Evolutionary conservation across 2,329 filamentous ascomycete species (phyloP), one percentile per base, ranked within the genome.

Genomic region (Botrytis paeoniae): DNA sequence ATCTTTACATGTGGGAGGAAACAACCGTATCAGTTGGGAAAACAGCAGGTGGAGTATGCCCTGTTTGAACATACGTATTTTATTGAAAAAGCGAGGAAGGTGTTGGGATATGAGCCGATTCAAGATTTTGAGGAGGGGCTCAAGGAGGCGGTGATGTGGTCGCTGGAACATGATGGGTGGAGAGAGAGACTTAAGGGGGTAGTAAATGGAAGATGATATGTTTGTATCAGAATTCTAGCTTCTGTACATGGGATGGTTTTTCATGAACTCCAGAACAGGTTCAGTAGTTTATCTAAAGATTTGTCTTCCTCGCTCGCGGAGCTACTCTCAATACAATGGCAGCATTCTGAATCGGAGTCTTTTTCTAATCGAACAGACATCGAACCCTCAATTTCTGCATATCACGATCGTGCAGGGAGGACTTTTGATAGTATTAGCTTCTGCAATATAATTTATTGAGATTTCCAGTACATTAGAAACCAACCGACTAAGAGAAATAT

Each of bases 21-120:
- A 39, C 20, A 57, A 12, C 68, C 68, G 25, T 61, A 70, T 18
- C 68, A 61, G 22, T 35, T 60, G 54, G 54, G 57, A 10, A 70
- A 45, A 32, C 57, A 70, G 68, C 68, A 70, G 22, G 54, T 61
- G 29, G 68, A 70, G 25, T 70, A 70, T 70, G 68, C 54, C 1
- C 29, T 70, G 12, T 70, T 70, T n/a, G 57, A 70, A 20, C 39
- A 70, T 61, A 61, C 54, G 20, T 70, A 48, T 39, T 29, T 57
- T 35, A 70, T 61, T 14, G 39, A 70, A 4, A 70, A 61, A 29
- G 10, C 68, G 41, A 70, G 39, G 4, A 43, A 39, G 39, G 39
- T 70, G 32, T 41, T 70, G 32, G 39, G n/a, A 10, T 70, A 43
- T 61, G 68, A 37, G 6, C 68, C 57, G 35, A 39, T 18, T 35